Evolutionary conservation across 345 rosid genomes (phyloP).

Genomic region (Capsella bursapastoris): DNA sequence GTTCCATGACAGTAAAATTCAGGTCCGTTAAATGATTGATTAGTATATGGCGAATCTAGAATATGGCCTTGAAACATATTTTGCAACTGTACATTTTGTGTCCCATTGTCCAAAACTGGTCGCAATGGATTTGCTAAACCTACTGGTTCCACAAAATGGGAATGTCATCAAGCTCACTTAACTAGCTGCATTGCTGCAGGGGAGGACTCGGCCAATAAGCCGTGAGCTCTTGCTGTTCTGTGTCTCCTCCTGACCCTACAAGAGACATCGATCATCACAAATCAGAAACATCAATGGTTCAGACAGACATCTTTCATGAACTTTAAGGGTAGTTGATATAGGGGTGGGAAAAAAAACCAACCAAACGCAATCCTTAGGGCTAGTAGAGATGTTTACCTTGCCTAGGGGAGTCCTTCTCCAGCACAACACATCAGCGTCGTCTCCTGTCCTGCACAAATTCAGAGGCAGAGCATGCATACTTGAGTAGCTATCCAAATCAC

Average conservation of each 20-base stretch:
- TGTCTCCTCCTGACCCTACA: slow-evolving; percentile 59
- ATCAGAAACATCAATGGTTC: slow-evolving; percentile 1
- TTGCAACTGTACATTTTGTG: slow-evolving; percentile 36
- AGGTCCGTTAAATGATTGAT: not conserved
- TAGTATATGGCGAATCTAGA: slow-evolving; percentile 14
- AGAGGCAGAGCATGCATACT: slow-evolving; percentile 16
- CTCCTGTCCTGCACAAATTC: slow-evolving; percentile 54
- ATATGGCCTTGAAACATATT: slow-evolving; percentile 21
- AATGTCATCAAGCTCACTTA: slow-evolving; percentile 27
- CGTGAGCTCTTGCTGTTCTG: slow-evolving; percentile 49
- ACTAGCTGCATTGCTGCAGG: slow-evolving; percentile 49
- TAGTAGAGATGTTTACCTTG: slow-evolving; percentile 53
- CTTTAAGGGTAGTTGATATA: not conserved
- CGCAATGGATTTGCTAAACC: slow-evolving; percentile 14
- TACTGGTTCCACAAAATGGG: slow-evolving; percentile 29
- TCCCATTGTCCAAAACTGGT: slow-evolving; percentile 24
- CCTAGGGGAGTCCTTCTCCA: slow-evolving; percentile 71
- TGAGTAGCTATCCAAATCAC: slow-evolving; percentile 14
- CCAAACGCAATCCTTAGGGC: not conserved
- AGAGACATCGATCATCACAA: slow-evolving; percentile 15
- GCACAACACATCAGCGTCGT: slow-evolving; percentile 55
- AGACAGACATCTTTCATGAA: not conserved
- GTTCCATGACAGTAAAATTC: not conserved
- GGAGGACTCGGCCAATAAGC: slow-evolving; percentile 62
- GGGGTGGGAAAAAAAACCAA: not conserved